Evolutionary conservation across 2,329 filamentous ascomycete species (phyloP), one percentile per base, ranked within the genome.

Genomic region (Tympanopsis confertula): DNA sequence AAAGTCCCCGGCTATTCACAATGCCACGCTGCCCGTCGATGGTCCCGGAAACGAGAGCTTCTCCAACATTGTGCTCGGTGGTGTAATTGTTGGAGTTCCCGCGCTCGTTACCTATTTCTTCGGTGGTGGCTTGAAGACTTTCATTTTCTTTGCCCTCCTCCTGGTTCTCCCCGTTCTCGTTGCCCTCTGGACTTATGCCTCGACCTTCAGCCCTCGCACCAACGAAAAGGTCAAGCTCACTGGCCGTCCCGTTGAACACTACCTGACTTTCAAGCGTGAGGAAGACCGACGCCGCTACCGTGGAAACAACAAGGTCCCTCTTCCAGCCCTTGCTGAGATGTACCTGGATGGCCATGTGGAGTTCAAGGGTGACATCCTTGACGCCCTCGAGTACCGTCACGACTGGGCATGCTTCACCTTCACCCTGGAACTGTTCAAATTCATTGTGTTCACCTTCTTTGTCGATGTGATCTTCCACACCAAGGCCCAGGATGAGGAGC

Each of bases 341-440:
- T 96, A 95, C 71, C 94, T 96, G 62, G 82, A 91, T 55, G 86
- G 86, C 41, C 79, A 94, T 41, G 87, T 94, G 45, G 87, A 94
- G 50, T 89, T 95, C 72, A 96, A 94, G 61, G 88, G 87, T 41
- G 91, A 96, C 62, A 75, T 72, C 52, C 72, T 98, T 44, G 89
- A 96, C 55, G 69, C 85, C 35, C 65, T 96, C 61, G 91, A 96
- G 64, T 91, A 91, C 68, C 74, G 91, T 54, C 91, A 96, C 57
- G 91, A 98, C 61, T 96, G 91, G 91, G 86, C 86, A 49, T 89
- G 74, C 69, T 95, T 94, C 71, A 75, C 78, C 55, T 94, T 96
- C 65, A 95, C 89, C 45, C 62, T 82, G 52, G 71, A 79, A 52
- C 69, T 95, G 47, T 88, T 88, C 72, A 84, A 83, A 67, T 88